These are phyloP conservation scores for Adansonia rubrostipa DNA, from an alignment of 441 rosid species.

Conservation along the genomic window DNA sequence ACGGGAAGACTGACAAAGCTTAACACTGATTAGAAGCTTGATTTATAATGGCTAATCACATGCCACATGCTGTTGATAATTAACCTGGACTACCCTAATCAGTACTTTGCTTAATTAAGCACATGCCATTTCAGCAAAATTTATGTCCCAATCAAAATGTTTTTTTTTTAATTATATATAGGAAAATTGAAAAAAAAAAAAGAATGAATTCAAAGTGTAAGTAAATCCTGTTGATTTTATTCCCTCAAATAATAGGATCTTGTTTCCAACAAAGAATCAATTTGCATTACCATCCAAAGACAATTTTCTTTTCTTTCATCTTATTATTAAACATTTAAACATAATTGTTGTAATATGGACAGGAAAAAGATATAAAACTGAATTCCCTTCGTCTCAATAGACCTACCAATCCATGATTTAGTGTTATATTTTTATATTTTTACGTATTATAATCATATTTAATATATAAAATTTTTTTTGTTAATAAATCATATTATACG, in stretches of 20 bases:
- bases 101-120: not conserved
- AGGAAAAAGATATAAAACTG: not conserved
- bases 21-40: not conserved
- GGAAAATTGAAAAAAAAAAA: not conserved
- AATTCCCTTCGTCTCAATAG: not conserved
- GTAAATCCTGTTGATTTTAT: conserved; percentile 14
- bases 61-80: not conserved
- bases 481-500: too few species aligned
- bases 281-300: conserved; percentile 37
- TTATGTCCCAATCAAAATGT: not conserved
- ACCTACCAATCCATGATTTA: not conserved
- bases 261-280: conserved; percentile 26
- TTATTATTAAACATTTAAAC: not conserved
- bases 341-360: not conserved
- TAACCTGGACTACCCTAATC: not conserved
- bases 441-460: too few species aligned
- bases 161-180: too few species aligned
- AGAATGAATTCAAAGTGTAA: not conserved
- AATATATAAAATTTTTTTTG: too few species aligned
- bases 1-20: not conserved
- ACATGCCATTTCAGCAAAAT: not conserved
- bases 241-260: conserved; percentile 29
- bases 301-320: conserved; percentile 40
- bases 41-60: not conserved
- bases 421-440: not conserved